These are phyloP conservation scores for Penicillium sp. DNA, from an alignment of 2,329 filamentous ascomycete genomes.

Conservation along the genomic window DNA sequence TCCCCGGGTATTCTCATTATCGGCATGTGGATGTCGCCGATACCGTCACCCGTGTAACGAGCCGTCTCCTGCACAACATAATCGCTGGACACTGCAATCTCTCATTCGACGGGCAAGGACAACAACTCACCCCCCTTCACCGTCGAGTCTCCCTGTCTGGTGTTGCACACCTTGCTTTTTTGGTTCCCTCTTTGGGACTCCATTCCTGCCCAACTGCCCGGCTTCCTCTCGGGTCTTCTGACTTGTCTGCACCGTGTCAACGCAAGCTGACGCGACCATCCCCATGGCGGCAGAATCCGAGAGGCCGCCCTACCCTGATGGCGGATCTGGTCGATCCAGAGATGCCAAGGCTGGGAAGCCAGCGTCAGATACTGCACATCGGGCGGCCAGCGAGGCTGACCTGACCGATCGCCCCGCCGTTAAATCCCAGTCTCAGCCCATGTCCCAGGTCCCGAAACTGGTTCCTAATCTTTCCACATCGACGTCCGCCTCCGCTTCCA, in stretches of 20 bases:
- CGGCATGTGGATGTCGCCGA: conserved; percentile 35
- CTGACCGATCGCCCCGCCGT: conserved; percentile 27
- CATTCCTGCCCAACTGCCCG: conserved; percentile 24
- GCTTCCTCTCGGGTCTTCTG: conserved; percentile 35
- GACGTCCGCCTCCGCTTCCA: conserved; percentile 36
- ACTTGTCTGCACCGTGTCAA: conserved; percentile 30
- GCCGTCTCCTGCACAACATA: conserved; percentile 27
- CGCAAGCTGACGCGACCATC: conserved; percentile 23
- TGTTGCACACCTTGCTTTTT: conserved; percentile 20
- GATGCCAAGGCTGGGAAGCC: conserved; percentile 25
- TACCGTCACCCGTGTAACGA: conserved; percentile 31
- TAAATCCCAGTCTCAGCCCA: conserved; percentile 25
- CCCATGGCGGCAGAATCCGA: conserved; percentile 36
- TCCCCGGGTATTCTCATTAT: no score
- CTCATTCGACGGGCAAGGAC: conserved; percentile 16
- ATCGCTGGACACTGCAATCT: conserved; percentile 12
- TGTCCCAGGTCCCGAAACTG: conserved; percentile 33
- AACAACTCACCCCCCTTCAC: conserved; percentile 17
- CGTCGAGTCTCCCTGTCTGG: conserved; percentile 16
- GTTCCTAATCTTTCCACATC: conserved; percentile 24
- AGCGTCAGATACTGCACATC: conserved; percentile 22
- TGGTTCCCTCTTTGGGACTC: conserved; percentile 16
- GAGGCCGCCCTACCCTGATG: conserved; percentile 33
- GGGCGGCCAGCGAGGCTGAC: conserved; percentile 28
- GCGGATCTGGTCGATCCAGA: conserved; percentile 28